Base-by-base conservation (phyloP, 1,284 basidiomycete species). In the Sporisorium graminicola region DNA sequence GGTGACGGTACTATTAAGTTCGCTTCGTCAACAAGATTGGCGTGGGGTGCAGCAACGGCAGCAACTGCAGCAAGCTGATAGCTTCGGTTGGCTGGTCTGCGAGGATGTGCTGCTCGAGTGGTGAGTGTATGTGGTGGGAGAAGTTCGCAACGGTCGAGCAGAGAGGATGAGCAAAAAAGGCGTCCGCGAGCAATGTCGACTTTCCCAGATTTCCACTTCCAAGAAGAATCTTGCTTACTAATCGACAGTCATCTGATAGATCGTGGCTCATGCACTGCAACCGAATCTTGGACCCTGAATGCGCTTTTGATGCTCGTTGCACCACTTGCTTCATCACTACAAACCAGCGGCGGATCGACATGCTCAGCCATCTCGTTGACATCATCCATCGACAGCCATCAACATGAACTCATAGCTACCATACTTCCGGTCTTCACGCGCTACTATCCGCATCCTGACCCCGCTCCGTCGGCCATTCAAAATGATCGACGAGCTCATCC, bases 401-500 rank as follows among this genome's bases (percentile, higher is more conserved):
- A 47, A 14, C 42, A 46, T 37, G 22, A 56, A 3, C 42, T 20
- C 42, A 46, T 46, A 46, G 33, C 54, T 22, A 51, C 42, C 49
- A 42, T 24, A 13, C 5, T 10, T 5, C 10, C 29, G 29, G 10
- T 31, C 29, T 31, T 5, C 29, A 5, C 29, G 29, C 29, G 29
- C 10, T 31, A 10, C 18, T 10, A 26, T 24, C 33, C 13, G 3
- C 47, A 9, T 31, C 20, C 42, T 31, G 43, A 37, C n/a, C 24
- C 31, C 49, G 27, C 26, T n/a, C n/a, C n/a, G n/a, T n/a, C n/a
- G n/a, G n/a, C n/a, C 47, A 29, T 37, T 47, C 50, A 59, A 5
- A 22, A 82, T 80, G 82, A 92, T 93, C 90, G 92, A 93, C 85
- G 90, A 92, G 75, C 90, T 93, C 59, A 86, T 93, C 43, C 90